phyloP scores from a whole-genome alignment of 306 rosid species.

The Mucuna pruriens region DNA sequence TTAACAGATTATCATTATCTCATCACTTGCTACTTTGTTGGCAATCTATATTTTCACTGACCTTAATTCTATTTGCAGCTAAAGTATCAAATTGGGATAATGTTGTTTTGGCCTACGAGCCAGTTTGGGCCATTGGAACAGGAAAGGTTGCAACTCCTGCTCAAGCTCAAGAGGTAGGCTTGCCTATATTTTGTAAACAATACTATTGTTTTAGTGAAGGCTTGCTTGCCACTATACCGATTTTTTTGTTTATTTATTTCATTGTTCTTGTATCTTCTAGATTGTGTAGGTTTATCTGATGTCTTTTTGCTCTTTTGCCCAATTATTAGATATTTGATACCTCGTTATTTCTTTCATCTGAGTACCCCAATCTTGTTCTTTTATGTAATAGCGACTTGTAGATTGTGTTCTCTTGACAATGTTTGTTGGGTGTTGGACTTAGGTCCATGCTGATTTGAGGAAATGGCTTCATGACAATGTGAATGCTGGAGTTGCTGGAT shows the following conservation, averaged over 20 bases:
- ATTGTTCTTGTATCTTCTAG: background rate
- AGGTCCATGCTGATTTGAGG: slow-evolving; percentile 91
- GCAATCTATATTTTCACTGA: background rate
- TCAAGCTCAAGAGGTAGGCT: slow-evolving; percentile 86
- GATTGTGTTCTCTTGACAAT: slow-evolving; percentile 8
- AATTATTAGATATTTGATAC: background rate
- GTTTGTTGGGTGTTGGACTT: slow-evolving; percentile 32
- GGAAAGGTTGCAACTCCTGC: slow-evolving; percentile 93
- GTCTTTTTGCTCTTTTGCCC: background rate
- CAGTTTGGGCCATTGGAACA: slow-evolving; percentile 95
- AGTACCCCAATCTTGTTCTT: background rate
- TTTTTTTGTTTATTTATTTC: too few relatives aligned
- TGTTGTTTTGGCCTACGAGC: slow-evolving; percentile 85
- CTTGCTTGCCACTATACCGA: background rate
- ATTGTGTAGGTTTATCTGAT: background rate
- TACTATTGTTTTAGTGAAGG: background rate
- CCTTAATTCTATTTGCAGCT: slow-evolving; percentile 34
- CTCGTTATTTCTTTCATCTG: background rate
- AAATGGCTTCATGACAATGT: slow-evolving; percentile 74
- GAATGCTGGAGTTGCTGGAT: slow-evolving; percentile 67
- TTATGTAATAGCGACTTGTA: background rate
- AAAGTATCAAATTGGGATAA: slow-evolving; percentile 67
- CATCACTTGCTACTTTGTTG: background rate
- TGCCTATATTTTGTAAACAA: slow-evolving; percentile 2
- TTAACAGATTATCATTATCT: background rate